phyloP scores from a whole-genome alignment of 1,284 basidiomycete species.

The Ustilago lituana region DNA sequence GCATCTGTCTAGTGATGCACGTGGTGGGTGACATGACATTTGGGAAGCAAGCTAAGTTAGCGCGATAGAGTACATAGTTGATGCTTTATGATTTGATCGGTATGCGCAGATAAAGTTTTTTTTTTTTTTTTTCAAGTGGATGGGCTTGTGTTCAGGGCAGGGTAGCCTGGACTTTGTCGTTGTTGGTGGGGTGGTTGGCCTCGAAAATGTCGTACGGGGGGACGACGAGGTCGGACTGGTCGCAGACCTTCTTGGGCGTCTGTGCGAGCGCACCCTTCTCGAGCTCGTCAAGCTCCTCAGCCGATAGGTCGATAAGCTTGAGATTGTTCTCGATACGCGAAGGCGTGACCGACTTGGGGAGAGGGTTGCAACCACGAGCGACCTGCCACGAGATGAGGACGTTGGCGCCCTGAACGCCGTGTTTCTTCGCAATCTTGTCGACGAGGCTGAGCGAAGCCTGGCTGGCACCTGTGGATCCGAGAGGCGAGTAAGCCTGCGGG shows the following conservation, averaged over 20 bases:
- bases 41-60: too few species aligned
- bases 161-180: conserved; percentile 52
- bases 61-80: too few species aligned
- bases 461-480: conserved; percentile 51
- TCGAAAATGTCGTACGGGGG: conserved; percentile 57
- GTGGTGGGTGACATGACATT: too few species aligned
- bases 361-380: conserved; percentile 56
- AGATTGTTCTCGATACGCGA: conserved; percentile 56
- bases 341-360: conserved; percentile 51
- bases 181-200: conserved; percentile 49
- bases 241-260: conserved; percentile 54
- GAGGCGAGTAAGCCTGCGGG: conserved; percentile 60
- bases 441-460: conserved; percentile 52
- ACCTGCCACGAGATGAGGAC: conserved; percentile 58
- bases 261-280: conserved; percentile 69
- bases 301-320: conserved; percentile 69
- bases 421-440: conserved; percentile 54
- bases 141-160: conserved; percentile 16
- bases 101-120: too few species aligned
- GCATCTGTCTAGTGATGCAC: too few species aligned
- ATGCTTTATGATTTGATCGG: too few species aligned
- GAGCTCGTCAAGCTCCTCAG: conserved; percentile 67
- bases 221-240: conserved; percentile 54
- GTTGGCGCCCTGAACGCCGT: conserved; percentile 55
- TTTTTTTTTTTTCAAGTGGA: too few species aligned